Conservation (phyloP, 495 filamentous ascomycete species). For the Massariosphaeria phaeospora region DNA sequence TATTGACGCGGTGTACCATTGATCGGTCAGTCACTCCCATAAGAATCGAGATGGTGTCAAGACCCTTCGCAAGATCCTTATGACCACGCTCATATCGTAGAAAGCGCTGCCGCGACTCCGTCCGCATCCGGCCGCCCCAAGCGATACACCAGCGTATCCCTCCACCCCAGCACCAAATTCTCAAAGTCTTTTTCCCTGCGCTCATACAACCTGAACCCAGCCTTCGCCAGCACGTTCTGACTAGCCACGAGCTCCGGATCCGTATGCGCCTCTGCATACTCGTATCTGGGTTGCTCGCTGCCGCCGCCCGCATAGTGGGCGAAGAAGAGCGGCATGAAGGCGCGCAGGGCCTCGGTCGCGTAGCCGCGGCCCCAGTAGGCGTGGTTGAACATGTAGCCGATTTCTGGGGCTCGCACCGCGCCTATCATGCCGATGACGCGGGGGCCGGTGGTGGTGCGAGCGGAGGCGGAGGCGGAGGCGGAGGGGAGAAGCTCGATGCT, state of each 20-base stretch:
- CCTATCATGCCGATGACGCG: conserved; percentile 33
- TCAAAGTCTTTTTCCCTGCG: conserved; percentile 26
- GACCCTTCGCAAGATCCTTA: neutral
- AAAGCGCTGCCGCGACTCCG: neutral
- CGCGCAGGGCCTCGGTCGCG: conserved; percentile 31
- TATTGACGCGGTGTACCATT: too few species aligned
- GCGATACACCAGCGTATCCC: conserved; percentile 26
- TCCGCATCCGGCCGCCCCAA: conserved; percentile 1
- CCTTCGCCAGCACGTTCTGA: conserved; percentile 29
- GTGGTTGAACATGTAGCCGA: conserved; percentile 31
- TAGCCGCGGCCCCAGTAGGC: conserved; percentile 33
- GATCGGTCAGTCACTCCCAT: too few species aligned
- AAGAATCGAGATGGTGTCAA: too few species aligned
- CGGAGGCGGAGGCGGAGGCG: neutral
- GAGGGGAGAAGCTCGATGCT: conserved; percentile 31
- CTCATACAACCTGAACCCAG: conserved; percentile 22
- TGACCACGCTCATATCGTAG: neutral
- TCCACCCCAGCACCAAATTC: conserved; percentile 24
- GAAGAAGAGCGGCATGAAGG: conserved; percentile 32
- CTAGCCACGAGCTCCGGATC: conserved; percentile 25
- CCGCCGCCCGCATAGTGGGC: conserved; percentile 27
- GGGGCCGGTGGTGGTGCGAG: neutral
- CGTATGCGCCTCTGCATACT: conserved; percentile 24
- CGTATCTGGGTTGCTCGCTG: conserved; percentile 9
- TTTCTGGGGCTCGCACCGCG: conserved; percentile 29